Evolutionary conservation across 2,329 filamentous ascomycete genomes (phyloP).

Genomic region (Fusarium anthophilum): DNA sequence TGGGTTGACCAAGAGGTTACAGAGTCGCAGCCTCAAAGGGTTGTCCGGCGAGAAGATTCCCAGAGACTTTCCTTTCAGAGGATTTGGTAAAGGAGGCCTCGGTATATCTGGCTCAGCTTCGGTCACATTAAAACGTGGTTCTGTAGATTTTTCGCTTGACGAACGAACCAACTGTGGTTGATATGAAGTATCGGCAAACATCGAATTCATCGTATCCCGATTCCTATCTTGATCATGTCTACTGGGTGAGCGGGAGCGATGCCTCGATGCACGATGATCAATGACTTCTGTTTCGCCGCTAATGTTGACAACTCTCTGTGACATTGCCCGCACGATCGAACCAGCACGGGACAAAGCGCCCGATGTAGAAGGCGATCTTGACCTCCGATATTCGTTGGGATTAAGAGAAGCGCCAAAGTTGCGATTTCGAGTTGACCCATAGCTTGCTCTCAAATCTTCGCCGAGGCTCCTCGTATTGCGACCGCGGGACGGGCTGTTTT

Average conservation of each 20-base stretch:
- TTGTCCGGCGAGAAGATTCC: slow-evolving; percentile 86
- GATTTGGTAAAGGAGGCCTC: slow-evolving; percentile 63
- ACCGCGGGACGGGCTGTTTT: slow-evolving; percentile 62
- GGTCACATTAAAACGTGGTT: slow-evolving; percentile 30
- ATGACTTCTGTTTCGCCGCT: slow-evolving; percentile 90
- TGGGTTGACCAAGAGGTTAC: slow-evolving; percentile 86
- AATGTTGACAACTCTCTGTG: slow-evolving; percentile 96
- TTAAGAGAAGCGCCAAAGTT: slow-evolving; percentile 67
- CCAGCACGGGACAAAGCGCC: slow-evolving; percentile 74
- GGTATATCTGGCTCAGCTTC: slow-evolving; percentile 25
- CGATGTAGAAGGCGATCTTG: slow-evolving; percentile 70
- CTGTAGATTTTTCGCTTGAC: slow-evolving; percentile 56
- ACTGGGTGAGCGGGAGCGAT: slow-evolving; percentile 67
- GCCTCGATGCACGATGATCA: slow-evolving; percentile 73
- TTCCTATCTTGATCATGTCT: slow-evolving; percentile 49
- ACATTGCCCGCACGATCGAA: slow-evolving; percentile 86
- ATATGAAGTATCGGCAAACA: slow-evolving; percentile 61
- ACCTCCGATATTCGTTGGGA: slow-evolving; percentile 63
- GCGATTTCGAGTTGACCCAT: slow-evolving; percentile 59
- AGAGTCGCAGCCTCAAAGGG: slow-evolving; percentile 76
- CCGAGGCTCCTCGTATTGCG: slow-evolving; percentile 64
- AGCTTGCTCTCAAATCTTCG: slow-evolving; percentile 66
- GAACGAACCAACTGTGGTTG: slow-evolving; percentile 57
- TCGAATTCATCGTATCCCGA: slow-evolving; percentile 43
- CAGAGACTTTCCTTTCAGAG: slow-evolving; percentile 84